phyloP scores from a whole-genome alignment of 495 filamentous ascomycete genomes.

The Annulohypoxylon nitens region DNA sequence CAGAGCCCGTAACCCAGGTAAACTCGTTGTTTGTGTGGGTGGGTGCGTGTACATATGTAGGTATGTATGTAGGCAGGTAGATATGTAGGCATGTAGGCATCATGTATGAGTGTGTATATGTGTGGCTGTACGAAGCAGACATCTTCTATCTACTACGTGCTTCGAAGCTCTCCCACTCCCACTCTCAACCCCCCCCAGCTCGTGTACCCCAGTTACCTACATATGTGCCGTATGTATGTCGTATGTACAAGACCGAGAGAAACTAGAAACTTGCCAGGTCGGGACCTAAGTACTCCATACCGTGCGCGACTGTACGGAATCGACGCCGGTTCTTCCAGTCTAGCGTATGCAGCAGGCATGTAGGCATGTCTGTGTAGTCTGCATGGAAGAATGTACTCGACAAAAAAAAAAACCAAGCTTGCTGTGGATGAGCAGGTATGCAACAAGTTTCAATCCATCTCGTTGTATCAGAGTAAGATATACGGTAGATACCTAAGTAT shows the following conservation, averaged over 20 bases:
- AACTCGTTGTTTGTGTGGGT: slow-evolving; percentile 40
- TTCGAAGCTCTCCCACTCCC: slow-evolving; percentile 3
- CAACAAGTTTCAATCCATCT: slow-evolving; percentile 37
- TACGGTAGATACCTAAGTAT: slow-evolving; percentile 3
- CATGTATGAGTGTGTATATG: slow-evolving; percentile 5
- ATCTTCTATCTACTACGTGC: slow-evolving; percentile 1
- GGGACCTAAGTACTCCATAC: slow-evolving; percentile 29
- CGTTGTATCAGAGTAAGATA: slow-evolving; percentile 37
- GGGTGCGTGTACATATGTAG: slow-evolving; percentile 27
- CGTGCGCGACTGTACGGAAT: slow-evolving; percentile 43
- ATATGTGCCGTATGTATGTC: slow-evolving; percentile 21
- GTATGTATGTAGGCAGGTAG: background rate
- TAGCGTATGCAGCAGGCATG: slow-evolving; percentile 40
- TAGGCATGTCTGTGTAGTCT: slow-evolving; percentile 26
- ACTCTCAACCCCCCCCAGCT: slow-evolving; percentile 7
- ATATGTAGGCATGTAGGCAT: too few relatives aligned
- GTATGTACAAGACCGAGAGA: slow-evolving; percentile 19
- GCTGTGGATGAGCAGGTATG: slow-evolving; percentile 26
- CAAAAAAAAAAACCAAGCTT: slow-evolving; percentile 17
- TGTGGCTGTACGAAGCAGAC: slow-evolving; percentile 42
- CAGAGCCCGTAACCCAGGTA: slow-evolving; percentile 19
- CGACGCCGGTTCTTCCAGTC: slow-evolving; percentile 35
- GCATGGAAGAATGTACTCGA: slow-evolving; percentile 40
- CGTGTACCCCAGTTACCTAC: slow-evolving; percentile 13
- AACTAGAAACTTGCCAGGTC: slow-evolving; percentile 7